Base-by-base conservation (phyloP, 768 basidiomycete genomes). In the Suillus discolor region DNA sequence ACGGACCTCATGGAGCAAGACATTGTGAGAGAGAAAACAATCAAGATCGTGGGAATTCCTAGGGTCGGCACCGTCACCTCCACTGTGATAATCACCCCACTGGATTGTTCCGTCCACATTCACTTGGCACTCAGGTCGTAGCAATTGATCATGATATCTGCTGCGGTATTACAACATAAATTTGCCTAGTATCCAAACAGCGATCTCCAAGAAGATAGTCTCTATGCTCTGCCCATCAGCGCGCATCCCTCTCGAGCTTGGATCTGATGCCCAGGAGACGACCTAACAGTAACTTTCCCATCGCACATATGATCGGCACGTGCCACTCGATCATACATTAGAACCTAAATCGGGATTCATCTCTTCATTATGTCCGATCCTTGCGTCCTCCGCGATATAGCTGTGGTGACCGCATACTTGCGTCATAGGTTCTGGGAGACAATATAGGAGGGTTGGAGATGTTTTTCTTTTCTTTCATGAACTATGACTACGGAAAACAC, bases 351-450 rank as follows among this genome's bases (percentile, higher is more conserved):
- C 39, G 39, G 38, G 38, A 36, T n/a, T n/a, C 13, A 55, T 55
- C 34, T 59, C 6, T 15, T n/a, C 57, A n/a, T 23, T 9, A 57
- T 39, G n/a, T 57, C 57, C 57, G 57, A n/a, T 36, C 6, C 25
- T 34, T 16, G 49, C 36, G 18, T 31, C 62, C 38, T 31, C 62
- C 38, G 28, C 28, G 34, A 39, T 39, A 44, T 23, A 36, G 25
- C 39, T 23, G 15, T 41, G 23, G 28, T 60, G 66, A 66, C 18
- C 64, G 55, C 66, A 66, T 60, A 31, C 39, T n/a, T 51, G 64
- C 66, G 64, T 66, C 66, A 66, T 66, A 47, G 11, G 11, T 4
- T 39, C 9, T 34, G 18, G 28, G 28, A 41, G 36, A 41, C 39
- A 31, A 31, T 6, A 31, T 31, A 31, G 6, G 31, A 31, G 31